Conservation (phyloP, 805 yeast genomes). For the Ogataea saltuana region DNA sequence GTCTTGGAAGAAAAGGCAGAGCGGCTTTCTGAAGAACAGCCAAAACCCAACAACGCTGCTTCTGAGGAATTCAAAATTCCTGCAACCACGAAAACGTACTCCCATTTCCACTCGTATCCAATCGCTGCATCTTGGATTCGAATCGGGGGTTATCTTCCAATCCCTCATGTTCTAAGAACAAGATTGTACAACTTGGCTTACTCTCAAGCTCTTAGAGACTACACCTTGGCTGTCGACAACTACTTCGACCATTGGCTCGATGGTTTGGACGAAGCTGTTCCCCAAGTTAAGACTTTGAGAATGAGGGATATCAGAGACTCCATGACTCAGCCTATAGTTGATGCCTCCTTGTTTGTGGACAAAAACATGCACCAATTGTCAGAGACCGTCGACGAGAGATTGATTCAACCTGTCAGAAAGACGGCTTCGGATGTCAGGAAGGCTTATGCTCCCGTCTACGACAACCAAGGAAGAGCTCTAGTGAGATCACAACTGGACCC, state of each 20-base stretch:
- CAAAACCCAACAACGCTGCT: background rate
- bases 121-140: constrained; percentile 40
- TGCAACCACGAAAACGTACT: constrained; percentile 34
- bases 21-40: constrained; percentile 1
- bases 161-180: constrained; percentile 30
- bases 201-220: constrained; percentile 24
- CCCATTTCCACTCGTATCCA: constrained; percentile 51
- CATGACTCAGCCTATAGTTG: constrained; percentile 52
- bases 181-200: constrained; percentile 27
- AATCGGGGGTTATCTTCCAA: constrained; percentile 28
- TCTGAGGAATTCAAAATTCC: constrained; percentile 14
- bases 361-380: constrained; percentile 36
- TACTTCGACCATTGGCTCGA: constrained; percentile 56
- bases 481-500: constrained; percentile 66
- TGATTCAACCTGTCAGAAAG: constrained; percentile 50
- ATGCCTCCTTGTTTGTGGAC: constrained; percentile 39
- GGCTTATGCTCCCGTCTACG: constrained; percentile 50
- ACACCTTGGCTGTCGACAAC: constrained; percentile 42
- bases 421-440: constrained; percentile 50
- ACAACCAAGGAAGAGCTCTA: constrained; percentile 62
- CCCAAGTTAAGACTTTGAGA: constrained; percentile 57
- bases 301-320: constrained; percentile 49
- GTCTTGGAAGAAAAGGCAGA: too few species aligned
- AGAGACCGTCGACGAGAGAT: constrained; percentile 33
- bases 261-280: constrained; percentile 58